A percentile compares a stretch with the other conserved stretches of the same genome.
Conservation (phyloP, 306 rosid genomes). For the Trifolium pratense region DNA sequence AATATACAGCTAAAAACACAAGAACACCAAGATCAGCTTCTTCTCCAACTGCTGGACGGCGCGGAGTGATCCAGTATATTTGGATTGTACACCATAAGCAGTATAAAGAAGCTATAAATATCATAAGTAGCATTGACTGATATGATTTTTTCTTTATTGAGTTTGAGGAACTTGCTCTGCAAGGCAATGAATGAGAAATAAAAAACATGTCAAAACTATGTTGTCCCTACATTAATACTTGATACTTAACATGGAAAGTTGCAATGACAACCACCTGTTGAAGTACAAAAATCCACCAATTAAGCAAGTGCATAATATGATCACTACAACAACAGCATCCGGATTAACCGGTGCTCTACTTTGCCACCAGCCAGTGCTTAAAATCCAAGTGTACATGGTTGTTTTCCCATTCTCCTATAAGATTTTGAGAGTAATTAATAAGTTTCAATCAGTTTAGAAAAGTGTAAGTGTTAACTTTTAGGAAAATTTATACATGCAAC, state of each 20-base stretch:
- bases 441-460: slow-evolving; percentile 21
- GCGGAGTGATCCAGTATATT: slow-evolving; percentile 69
- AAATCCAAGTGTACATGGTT: slow-evolving; percentile 72
- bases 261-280: slow-evolving; percentile 62
- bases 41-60: slow-evolving; percentile 84
- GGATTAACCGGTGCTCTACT: slow-evolving; percentile 78
- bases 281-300: slow-evolving; percentile 72
- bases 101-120: slow-evolving; percentile 62
- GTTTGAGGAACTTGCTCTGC: slow-evolving; percentile 65
- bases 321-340: slow-evolving; percentile 72
- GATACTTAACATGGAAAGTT: slow-evolving; percentile 12
- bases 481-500: not conserved
- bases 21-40: slow-evolving; percentile 95
- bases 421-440: slow-evolving; percentile 37
- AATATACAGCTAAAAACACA: slow-evolving; percentile 63
- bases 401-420: slow-evolving; percentile 87
- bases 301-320: slow-evolving; percentile 62
- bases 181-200: slow-evolving; percentile 13
- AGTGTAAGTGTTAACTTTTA: not conserved
- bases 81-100: slow-evolving; percentile 83
- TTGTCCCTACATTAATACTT: slow-evolving; percentile 15
- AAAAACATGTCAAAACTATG: slow-evolving; percentile 34
- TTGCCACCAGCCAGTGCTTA: slow-evolving; percentile 98
- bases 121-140: slow-evolving; percentile 61
- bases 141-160: slow-evolving; percentile 55